Evolutionary conservation across 2,329 filamentous ascomycete genomes (phyloP), one percentile per base, ranked within the genome.

Genomic region (Cytospora piceae): DNA sequence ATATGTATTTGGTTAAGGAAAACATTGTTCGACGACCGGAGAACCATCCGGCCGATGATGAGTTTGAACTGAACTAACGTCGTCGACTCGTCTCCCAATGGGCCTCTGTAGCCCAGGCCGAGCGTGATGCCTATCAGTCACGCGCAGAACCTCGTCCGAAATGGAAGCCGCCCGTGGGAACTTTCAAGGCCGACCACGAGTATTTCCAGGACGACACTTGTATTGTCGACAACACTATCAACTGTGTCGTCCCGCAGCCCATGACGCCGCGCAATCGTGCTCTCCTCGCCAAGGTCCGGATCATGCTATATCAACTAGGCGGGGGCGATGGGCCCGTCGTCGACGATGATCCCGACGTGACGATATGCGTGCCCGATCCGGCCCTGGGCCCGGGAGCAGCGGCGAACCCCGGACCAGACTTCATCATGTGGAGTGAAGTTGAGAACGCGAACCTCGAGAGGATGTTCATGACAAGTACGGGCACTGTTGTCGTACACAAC

Each of bases 231-330:
- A 27, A 29, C 15, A 31, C 14, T 3, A 31, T 61, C 31, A 42
- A 61, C 32, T 61, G 59, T 31, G 6, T 61, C 2, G 22, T 27
- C 3, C 32, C 59, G 4, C 59, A 61, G 22, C 59, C 49, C 17
- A 55, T 55, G 59, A 54, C 15, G 22, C 29, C 32, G 2, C 49
- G 51, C 22, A 27, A 61, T 5, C 59, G 59, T 29, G 22, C 49
- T 11, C 7, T 29, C 3, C 42, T 32, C 22, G 11, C 32, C 49
- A 61, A 61, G 34, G 20, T 55, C 9, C 59, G 49, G 2, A 61
- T 61, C 24, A n/a, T 54, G n/a, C 51, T 61, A 4, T 61, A 61
- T 55, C n/a, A 20, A 14, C 31, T 61, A 9, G 51, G 54, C 24
- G 59, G 49, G 2, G 59, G 39, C 17, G 59, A 54, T 12, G 59